Base-by-base conservation (phyloP, 2,329 filamentous ascomycete genomes). In the Hymenoscyphus repandus region DNA sequence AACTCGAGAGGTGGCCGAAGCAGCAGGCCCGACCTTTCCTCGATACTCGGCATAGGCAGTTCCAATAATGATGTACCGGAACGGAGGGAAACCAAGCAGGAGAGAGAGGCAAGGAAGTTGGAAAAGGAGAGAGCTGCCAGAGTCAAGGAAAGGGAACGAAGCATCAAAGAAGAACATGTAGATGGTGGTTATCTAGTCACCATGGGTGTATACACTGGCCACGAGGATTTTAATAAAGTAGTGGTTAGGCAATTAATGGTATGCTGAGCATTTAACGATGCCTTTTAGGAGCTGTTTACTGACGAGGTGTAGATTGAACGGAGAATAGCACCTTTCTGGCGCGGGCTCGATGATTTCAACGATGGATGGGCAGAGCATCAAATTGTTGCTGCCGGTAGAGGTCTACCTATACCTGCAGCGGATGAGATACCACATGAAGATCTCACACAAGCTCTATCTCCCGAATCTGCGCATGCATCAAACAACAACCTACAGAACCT, bases 141-240 rank as follows among this genome's bases (percentile, higher is more conserved):
- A 51, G 71, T 86, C 39, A 90, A 90, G 67, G 93, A 99, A 68
- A 82, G 93, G 43, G 91, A 96, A 68, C 80, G 87, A 58, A 99
- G 93, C 65, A 83, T 97, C 72, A 83, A 77, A 57, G 91, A 96
- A 62, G 93, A 99, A 66, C 83, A 91, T 67, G 87, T 97, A 2
- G 93, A 99, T 69, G 93, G 93, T 17, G 93, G 93, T 18, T 99
- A 85, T 71, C 73, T 99, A 43, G 93, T 99, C 31, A 99, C 93
- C 0, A 81, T 96, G 65, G 93, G 93, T 33, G 88, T 91, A 45
- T 99, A 99, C 66, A 92, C 89, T 18, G 91, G 92, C 0, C 74
- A 83, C 0, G 93, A 99, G 70, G 93, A 99, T 70, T 99, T 92
- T 67, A 95, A 82, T 74, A 97, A 97, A 69, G 73, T 80, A 15